phyloP scores from a whole-genome alignment of 148 eudicot genomes.

The Linanthus parryae region DNA sequence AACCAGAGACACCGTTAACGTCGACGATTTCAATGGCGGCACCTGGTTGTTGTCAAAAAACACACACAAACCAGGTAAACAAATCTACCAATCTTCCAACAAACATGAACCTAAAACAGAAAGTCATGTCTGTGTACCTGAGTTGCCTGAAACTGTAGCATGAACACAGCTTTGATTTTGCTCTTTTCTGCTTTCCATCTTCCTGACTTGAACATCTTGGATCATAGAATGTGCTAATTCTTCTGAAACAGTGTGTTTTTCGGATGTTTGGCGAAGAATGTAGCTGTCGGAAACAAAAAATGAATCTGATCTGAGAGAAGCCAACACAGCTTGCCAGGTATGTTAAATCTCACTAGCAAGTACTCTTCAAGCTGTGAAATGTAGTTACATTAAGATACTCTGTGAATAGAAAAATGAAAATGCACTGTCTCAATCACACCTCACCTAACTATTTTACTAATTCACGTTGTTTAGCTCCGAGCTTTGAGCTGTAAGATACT shows the following conservation, averaged over 20 bases:
- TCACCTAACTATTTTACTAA: not conserved
- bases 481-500: slow-evolving; percentile 5
- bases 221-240: not conserved
- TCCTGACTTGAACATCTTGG: slow-evolving; percentile 75
- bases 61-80: slow-evolving; percentile 6
- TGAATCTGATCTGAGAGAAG: slow-evolving; percentile 1
- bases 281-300: slow-evolving; percentile 9
- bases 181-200: slow-evolving; percentile 60
- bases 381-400: not conserved
- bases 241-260: not conserved
- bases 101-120: not conserved
- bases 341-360: not conserved
- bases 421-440: not conserved
- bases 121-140: slow-evolving; percentile 42
- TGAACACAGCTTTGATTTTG: slow-evolving; percentile 75
- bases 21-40: slow-evolving; percentile 46
- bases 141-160: slow-evolving; percentile 78
- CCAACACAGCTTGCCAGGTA: not conserved
- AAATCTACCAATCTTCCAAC: too few species aligned
- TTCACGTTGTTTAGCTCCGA: slow-evolving; percentile 1
- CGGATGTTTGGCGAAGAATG: not conserved
- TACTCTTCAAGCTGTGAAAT: not conserved
- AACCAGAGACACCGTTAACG: slow-evolving; percentile 62
- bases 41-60: slow-evolving; percentile 43
- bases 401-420: not conserved